Percentiles rank a stretch among this genome's conserved stretches.
Evolutionary conservation across 805 yeast genomes (phyloP).

Genomic region (Cyberlindnera americana): DNA sequence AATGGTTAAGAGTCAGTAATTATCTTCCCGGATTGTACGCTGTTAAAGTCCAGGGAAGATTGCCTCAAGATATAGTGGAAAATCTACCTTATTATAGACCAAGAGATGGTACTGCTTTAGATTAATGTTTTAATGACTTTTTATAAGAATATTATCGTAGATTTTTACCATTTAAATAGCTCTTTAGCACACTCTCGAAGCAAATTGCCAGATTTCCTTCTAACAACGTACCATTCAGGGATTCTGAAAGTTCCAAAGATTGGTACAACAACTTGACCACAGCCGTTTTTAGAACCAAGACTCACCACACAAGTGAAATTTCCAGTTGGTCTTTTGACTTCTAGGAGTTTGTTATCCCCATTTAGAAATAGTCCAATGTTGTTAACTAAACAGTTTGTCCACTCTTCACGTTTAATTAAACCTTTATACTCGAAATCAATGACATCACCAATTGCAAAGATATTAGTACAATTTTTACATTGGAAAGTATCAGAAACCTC

Average conservation of each 20-base stretch:
- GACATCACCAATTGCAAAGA: conserved; percentile 36
- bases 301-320: conserved; percentile 14
- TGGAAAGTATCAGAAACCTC: conserved; percentile 25
- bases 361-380: background rate
- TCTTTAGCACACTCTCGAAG: too few species aligned
- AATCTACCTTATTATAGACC: conserved; percentile 84
- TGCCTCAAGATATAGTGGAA: conserved; percentile 81
- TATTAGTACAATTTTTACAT: conserved; percentile 18
- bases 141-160: background rate
- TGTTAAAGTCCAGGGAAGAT: conserved; percentile 84
- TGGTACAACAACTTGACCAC: conserved; percentile 28
- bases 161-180: background rate
- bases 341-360: background rate
- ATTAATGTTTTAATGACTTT: conserved; percentile 29
- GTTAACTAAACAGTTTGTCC: background rate
- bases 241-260: conserved; percentile 18
- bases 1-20: conserved; percentile 89
- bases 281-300: conserved; percentile 27
- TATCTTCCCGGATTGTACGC: conserved; percentile 91
- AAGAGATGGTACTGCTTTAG: conserved; percentile 85
- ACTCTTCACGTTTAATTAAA: conserved; percentile 1
- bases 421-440: conserved; percentile 26
- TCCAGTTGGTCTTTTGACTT: conserved; percentile 2
- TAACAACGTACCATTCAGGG: conserved; percentile 15
- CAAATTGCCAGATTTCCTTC: background rate